Conservation (phyloP, 768 basidiomycete species). For the Mycena galericulata region DNA sequence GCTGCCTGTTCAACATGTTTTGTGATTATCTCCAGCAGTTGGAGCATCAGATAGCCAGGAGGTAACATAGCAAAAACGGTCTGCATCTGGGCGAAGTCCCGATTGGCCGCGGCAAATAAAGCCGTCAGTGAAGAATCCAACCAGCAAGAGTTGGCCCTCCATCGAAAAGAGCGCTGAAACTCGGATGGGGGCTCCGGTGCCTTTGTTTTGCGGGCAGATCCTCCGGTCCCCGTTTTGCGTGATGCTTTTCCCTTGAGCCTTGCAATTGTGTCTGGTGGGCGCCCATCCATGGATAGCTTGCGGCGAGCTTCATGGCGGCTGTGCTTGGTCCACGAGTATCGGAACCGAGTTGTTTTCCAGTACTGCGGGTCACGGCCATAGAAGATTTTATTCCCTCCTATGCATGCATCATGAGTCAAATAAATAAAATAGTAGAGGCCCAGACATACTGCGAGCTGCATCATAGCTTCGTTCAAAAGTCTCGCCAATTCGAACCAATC, state of each 20-base stretch:
- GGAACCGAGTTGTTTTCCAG: slow-evolving; percentile 10
- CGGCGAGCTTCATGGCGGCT: slow-evolving; percentile 12
- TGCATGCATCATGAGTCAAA: neutral
- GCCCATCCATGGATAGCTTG: slow-evolving; percentile 3
- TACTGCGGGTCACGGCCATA: slow-evolving; percentile 22
- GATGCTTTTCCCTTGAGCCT: neutral
- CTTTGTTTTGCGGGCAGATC: neutral
- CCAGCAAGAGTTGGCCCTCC: slow-evolving; percentile 26
- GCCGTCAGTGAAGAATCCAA: slow-evolving; percentile 23
- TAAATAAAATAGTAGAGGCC: neutral
- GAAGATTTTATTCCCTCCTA: slow-evolving; percentile 6
- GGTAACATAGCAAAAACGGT: neutral
- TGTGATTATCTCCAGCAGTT: neutral
- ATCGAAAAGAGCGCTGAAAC: slow-evolving; percentile 23
- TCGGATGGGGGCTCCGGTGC: neutral
- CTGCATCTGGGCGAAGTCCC: neutral
- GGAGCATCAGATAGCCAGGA: neutral
- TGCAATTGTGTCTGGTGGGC: slow-evolving; percentile 18
- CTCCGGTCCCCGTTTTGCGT: neutral
- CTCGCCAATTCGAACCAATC: slow-evolving; percentile 5
- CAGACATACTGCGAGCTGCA: slow-evolving; percentile 2
- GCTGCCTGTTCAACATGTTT: neutral
- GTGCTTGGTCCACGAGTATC: slow-evolving; percentile 11
- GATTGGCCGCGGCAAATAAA: slow-evolving; percentile 4
- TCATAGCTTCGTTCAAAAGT: slow-evolving; percentile 14